phyloP scores from a whole-genome alignment of 306 rosid species.

The Canavalia gladiata region DNA sequence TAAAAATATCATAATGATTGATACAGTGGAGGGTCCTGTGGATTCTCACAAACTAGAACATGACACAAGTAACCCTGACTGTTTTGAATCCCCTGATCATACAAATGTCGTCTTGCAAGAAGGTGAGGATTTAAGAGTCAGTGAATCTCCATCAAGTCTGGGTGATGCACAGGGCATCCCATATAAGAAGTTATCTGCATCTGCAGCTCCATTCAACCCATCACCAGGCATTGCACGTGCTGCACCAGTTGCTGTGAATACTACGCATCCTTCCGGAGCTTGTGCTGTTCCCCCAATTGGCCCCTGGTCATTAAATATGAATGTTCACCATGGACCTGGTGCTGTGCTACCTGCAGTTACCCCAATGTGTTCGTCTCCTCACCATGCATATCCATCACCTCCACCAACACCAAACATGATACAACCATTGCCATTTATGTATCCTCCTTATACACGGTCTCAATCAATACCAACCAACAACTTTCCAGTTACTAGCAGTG shows the following conservation, averaged over 20 bases:
- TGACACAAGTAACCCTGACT: constrained; percentile 53
- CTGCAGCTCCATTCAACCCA: constrained; percentile 91
- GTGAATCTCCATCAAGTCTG: constrained; percentile 48
- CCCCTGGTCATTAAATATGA: constrained; percentile 84
- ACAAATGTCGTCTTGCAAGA: constrained; percentile 50
- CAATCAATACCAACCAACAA: constrained; percentile 73
- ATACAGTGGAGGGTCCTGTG: constrained; percentile 47
- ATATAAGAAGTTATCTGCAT: constrained; percentile 84
- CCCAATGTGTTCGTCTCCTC: constrained; percentile 86
- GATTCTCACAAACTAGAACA: constrained; percentile 53
- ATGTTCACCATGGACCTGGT: constrained; percentile 72
- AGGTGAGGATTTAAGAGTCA: constrained; percentile 63
- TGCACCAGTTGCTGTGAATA: constrained; percentile 71
- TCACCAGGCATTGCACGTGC: constrained; percentile 65
- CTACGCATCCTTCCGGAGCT: constrained; percentile 67
- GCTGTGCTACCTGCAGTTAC: constrained; percentile 64
- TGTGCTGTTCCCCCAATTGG: constrained; percentile 64
- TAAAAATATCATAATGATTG: constrained; percentile 51
- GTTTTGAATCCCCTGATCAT: constrained; percentile 57
- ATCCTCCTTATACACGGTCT: constrained; percentile 74
- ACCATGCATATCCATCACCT: constrained; percentile 77
- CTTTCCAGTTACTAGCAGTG: constrained; percentile 68
- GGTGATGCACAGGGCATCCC: constrained; percentile 62
- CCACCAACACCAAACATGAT: constrained; percentile 87
- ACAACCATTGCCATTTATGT: constrained; percentile 78